A percentile compares a stretch with the other conserved stretches of the same genome.
These are phyloP conservation scores for Colletotrichum australisinense DNA, from an alignment of 2,329 filamentous ascomycete species.

Conservation along the genomic window DNA sequence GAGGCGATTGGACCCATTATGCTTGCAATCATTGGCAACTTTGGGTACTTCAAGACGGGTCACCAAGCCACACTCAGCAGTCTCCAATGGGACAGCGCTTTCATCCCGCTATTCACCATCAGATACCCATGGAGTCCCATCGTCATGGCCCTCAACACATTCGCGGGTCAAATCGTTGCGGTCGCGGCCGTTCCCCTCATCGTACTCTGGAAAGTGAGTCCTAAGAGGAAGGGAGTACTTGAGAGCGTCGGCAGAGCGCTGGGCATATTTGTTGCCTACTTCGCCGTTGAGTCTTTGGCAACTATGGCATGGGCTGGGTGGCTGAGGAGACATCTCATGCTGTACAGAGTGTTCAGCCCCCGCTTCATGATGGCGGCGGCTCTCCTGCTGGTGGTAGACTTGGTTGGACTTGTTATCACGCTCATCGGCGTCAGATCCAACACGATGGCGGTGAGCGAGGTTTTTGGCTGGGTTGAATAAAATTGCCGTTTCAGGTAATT, in stretches of 20 bases:
- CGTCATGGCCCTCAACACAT: slow-evolving; percentile 85
- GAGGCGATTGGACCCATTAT: slow-evolving; percentile 85
- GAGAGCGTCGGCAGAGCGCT: slow-evolving; percentile 78
- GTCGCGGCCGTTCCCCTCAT: slow-evolving; percentile 83
- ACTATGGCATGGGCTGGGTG: slow-evolving; percentile 93
- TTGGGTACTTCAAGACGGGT: slow-evolving; percentile 97
- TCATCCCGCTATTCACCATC: slow-evolving; percentile 86
- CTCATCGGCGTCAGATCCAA: slow-evolving; percentile 81
- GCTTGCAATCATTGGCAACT: slow-evolving; percentile 88
- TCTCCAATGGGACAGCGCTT: slow-evolving; percentile 97
- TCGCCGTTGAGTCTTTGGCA: slow-evolving; percentile 83
- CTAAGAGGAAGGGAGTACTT: slow-evolving; percentile 76
- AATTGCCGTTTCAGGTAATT: background rate
- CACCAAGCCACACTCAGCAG: slow-evolving; percentile 89
- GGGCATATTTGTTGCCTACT: slow-evolving; percentile 82
- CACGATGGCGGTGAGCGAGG: slow-evolving; percentile 81
- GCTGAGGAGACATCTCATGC: slow-evolving; percentile 91
- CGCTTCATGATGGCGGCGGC: slow-evolving; percentile 86
- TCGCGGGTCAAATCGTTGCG: slow-evolving; percentile 88
- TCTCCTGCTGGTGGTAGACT: slow-evolving; percentile 80
- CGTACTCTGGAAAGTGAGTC: slow-evolving; percentile 88
- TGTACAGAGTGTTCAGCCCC: slow-evolving; percentile 93
- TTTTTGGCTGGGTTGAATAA: slow-evolving; percentile 83
- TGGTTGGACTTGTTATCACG: slow-evolving; percentile 78
- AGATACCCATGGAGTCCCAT: slow-evolving; percentile 91